These are phyloP conservation scores for Sporisorium iseilematis-ciliati DNA, from an alignment of 1,284 basidiomycete genomes.

Conservation along the genomic window DNA sequence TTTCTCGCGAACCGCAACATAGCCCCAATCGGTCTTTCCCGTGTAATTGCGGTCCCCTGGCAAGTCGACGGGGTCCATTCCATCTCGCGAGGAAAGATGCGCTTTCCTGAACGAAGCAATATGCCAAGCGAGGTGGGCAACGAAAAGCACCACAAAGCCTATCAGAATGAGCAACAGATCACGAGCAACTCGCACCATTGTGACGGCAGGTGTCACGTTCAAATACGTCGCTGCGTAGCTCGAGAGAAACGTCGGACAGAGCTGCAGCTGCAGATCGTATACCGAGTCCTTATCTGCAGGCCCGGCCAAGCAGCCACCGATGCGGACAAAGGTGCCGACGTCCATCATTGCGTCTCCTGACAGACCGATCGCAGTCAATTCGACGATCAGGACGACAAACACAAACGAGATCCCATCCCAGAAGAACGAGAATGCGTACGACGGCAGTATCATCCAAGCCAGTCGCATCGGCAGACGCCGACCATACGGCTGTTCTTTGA, in stretches of 20 bases:
- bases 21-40: neutral
- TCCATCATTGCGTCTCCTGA: constrained; percentile 10
- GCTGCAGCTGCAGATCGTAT: constrained; percentile 6
- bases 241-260: neutral
- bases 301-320: neutral
- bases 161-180: constrained; percentile 5
- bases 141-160: constrained; percentile 4
- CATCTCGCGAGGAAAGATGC: constrained; percentile 3
- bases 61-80: neutral
- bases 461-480: neutral
- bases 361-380: constrained; percentile 5
- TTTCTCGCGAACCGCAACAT: constrained; percentile 1
- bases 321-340: constrained; percentile 4
- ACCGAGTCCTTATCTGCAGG: constrained; percentile 1
- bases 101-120: constrained; percentile 1
- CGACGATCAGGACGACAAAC: neutral
- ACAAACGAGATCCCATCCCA: constrained; percentile 5
- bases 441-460: constrained; percentile 11
- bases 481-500: neutral
- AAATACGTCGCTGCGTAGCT: neutral
- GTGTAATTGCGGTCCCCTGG: neutral
- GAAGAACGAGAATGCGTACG: constrained; percentile 3
- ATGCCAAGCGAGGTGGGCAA: constrained; percentile 1
- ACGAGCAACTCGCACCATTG: neutral
- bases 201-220: neutral